phyloP scores from a whole-genome alignment of 208 protist genomes.

The Acanthamoeba triangularis region DNA sequence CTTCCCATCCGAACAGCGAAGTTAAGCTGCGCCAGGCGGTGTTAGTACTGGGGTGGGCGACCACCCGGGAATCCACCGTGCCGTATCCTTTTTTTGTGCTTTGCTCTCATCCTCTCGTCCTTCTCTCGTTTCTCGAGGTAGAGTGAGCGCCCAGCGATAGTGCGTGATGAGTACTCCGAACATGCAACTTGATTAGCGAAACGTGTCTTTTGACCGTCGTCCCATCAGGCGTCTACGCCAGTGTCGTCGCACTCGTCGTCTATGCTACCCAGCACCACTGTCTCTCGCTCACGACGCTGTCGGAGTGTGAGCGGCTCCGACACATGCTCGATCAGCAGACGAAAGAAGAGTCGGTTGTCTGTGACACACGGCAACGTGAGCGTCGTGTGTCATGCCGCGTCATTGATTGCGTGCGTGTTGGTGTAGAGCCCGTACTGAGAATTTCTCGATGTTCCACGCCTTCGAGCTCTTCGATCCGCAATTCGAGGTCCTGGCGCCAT shows the following conservation, averaged over 20 bases:
- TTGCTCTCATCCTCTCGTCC: no score
- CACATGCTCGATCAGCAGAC: slow-evolving; percentile 37
- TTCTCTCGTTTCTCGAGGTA: no score
- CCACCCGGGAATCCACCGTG: no score
- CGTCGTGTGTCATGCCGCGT: background rate
- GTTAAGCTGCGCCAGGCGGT: no score
- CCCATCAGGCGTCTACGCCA: background rate
- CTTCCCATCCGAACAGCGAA: no score
- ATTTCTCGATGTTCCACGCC: slow-evolving; percentile 51
- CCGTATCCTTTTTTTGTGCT: no score
- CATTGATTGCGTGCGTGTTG: background rate
- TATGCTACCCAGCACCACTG: background rate
- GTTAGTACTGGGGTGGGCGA: no score
- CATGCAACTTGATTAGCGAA: accelerated
- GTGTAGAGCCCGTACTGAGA: background rate
- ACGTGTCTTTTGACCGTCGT: no score
- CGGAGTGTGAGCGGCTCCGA: background rate
- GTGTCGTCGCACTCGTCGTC: background rate
- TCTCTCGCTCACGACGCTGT: background rate
- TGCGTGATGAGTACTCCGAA: no score
- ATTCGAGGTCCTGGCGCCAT: background rate
- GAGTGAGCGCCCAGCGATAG: no score
- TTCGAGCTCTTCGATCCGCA: slow-evolving; percentile 43
- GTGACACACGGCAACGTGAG: background rate
- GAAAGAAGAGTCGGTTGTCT: slow-evolving; percentile 50